Conservation (phyloP, 352 stramenopile genomes). For the Lagenidium giganteum region DNA sequence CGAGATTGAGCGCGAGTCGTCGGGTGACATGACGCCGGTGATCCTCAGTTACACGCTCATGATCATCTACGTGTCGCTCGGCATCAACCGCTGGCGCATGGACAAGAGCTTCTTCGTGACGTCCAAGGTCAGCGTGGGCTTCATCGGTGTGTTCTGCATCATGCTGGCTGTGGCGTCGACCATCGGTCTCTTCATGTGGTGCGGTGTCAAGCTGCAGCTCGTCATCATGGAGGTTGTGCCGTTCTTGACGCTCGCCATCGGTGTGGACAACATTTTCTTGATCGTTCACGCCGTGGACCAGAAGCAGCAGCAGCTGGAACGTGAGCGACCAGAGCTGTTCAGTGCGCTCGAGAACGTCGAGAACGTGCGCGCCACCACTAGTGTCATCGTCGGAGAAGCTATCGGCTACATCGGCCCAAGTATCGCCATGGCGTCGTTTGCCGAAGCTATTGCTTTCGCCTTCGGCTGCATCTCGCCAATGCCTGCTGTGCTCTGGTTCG, state of each 20-base stretch:
- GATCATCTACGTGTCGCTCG: conserved; percentile 62
- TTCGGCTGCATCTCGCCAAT: conserved; percentile 57
- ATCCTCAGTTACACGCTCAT: conserved; percentile 57
- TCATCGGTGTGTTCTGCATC: conserved; percentile 61
- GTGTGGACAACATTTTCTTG: conserved; percentile 69
- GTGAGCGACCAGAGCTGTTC: conserved; percentile 45
- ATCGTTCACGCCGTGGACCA: conserved; percentile 49
- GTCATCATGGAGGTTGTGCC: conserved; percentile 67
- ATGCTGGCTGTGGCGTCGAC: conserved; percentile 53
- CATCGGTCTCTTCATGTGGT: conserved; percentile 65
- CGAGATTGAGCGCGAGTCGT: conserved; percentile 53
- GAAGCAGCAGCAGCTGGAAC: conserved; percentile 38
- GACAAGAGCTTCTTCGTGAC: conserved; percentile 47
- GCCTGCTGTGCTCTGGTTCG: conserved; percentile 63
- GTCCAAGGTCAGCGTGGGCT: conserved; percentile 57
- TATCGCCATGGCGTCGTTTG: conserved; percentile 40
- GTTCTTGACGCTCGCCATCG: conserved; percentile 58
- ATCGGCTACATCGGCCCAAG: conserved; percentile 50
- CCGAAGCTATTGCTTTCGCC: conserved; percentile 39
- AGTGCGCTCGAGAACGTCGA: conserved; percentile 33
- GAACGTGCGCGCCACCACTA: conserved; percentile 44
- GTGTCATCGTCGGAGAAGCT: conserved; percentile 39
- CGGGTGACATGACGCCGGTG: conserved; percentile 34
- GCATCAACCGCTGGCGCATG: conserved; percentile 57
- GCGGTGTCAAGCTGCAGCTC: conserved; percentile 53